These are phyloP conservation scores for Prunella vulgaris DNA, from an alignment of 257 asterid species.

Conservation along the genomic window DNA sequence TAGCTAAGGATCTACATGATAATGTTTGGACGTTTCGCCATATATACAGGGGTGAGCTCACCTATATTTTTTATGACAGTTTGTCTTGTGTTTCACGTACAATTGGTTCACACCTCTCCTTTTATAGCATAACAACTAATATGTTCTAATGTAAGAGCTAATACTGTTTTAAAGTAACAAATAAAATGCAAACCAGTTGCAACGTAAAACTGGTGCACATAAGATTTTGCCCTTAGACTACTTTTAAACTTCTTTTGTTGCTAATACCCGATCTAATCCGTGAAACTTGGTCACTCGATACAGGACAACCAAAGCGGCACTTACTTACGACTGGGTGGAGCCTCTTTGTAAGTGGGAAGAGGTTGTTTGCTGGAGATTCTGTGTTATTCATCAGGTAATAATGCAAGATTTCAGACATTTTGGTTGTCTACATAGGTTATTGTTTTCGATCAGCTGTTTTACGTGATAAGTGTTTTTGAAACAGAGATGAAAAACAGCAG, in stretches of 20 bases:
- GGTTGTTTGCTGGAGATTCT: conserved; percentile 85
- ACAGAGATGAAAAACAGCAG: conserved; percentile 74
- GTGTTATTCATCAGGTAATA: conserved; percentile 82
- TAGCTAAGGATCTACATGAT: conserved; percentile 86
- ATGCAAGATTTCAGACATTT: background rate
- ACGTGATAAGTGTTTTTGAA: background rate
- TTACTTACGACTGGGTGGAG: conserved; percentile 97
- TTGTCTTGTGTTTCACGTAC: background rate
- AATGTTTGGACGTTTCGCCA: conserved; percentile 91
- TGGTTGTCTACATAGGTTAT: background rate
- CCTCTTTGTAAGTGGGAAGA: conserved; percentile 86
- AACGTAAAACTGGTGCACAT: background rate
- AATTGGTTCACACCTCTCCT: background rate
- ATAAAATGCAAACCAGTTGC: background rate
- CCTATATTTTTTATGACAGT: background rate
- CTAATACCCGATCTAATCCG: background rate
- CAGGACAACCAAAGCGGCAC: conserved; percentile 97
- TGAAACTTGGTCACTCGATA: background rate
- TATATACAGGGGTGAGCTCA: conserved; percentile 76
- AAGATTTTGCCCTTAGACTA: background rate
- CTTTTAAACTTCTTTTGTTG: background rate
- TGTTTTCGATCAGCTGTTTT: background rate
- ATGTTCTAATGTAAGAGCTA: background rate
- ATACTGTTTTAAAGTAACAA: no score
- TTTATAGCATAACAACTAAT: background rate